Base-by-base conservation (phyloP, 2,329 filamentous ascomycete species). In the Pseudogymnoascus sp. region DNA sequence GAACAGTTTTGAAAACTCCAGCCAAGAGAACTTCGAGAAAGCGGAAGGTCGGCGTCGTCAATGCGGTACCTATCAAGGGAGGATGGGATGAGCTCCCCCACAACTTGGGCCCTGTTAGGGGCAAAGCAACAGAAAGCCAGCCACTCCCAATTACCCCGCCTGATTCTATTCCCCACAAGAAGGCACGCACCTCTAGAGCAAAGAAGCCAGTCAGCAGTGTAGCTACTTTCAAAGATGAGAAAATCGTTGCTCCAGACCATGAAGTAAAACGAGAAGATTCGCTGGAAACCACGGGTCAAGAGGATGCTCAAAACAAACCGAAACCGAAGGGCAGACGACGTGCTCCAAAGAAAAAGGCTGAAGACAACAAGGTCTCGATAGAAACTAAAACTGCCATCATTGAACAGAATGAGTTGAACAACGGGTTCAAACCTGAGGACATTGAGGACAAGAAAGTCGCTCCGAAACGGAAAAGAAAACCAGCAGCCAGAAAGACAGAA, bases 1-100 rank as follows among this genome's bases (percentile, higher is more conserved):
- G n/a, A 15, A 4, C n/a, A 3, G 19, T 38, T 35, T 5, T 37
- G 53, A 50, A 50, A 10, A 29, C 35, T 37, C 31, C 29, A 37
- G 29, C 21, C 5, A 38, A 21, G 33, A 60, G 17, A 37, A 6
- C 5, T 31, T 23, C 31, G 4, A 60, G 37, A 7, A 60, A 60
- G 59, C 33, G 33, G n/a, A 60, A 60, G 26, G 9, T 11, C 15
- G 6, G 7, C 26, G 21, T 19, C 7, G 42, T 46, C 4, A 38
- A 35, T 3, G 38, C 15, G 7, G 65, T 68, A 31, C 60, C 65
- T 19, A 33, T 70, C 7, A 65, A 44, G 2, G 68, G 66, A 59
- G 66, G 63, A 31, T 70, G 75, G 62, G 75, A 83, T 64, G 79
- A 83, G 59, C 73, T 85, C 38, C 83, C 83, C 15, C 83, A 86